A percentile compares a stretch with the other conserved stretches of the same genome.
These are phyloP conservation scores for Talaromyces sp. DNA, from an alignment of 2,329 filamentous ascomycete species.

Conservation along the genomic window DNA sequence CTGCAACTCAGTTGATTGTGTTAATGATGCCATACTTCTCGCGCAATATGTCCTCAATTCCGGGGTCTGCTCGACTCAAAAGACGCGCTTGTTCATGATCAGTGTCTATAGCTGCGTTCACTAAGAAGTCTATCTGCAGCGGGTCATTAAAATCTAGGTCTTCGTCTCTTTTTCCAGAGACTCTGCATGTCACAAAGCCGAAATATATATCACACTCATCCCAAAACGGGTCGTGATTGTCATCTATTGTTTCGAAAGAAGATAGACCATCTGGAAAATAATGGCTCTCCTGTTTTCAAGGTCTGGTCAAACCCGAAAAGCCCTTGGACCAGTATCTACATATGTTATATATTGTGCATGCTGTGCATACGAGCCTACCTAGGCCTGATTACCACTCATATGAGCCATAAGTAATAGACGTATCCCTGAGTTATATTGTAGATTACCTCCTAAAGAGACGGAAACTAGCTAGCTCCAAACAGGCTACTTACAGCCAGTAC, in stretches of 20 bases:
- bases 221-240: background rate
- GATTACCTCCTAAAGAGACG: slow-evolving; percentile 1
- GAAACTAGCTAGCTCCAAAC: background rate
- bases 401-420: background rate
- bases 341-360: too few species aligned
- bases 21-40: background rate
- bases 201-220: background rate
- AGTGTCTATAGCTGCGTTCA: background rate
- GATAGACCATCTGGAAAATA: background rate
- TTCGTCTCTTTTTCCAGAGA: background rate
- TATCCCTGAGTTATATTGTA: background rate
- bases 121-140: background rate
- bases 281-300: too few species aligned
- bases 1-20: background rate
- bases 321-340: too few species aligned
- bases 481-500: background rate
- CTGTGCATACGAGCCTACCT: background rate
- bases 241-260: background rate
- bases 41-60: background rate
- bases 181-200: background rate
- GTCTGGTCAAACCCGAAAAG: too few species aligned
- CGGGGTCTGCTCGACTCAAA: background rate
- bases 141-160: background rate
- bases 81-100: background rate
- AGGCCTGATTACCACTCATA: background rate